phyloP scores from a whole-genome alignment of 2,329 filamentous ascomycete genomes.

The Endothia cerciana region DNA sequence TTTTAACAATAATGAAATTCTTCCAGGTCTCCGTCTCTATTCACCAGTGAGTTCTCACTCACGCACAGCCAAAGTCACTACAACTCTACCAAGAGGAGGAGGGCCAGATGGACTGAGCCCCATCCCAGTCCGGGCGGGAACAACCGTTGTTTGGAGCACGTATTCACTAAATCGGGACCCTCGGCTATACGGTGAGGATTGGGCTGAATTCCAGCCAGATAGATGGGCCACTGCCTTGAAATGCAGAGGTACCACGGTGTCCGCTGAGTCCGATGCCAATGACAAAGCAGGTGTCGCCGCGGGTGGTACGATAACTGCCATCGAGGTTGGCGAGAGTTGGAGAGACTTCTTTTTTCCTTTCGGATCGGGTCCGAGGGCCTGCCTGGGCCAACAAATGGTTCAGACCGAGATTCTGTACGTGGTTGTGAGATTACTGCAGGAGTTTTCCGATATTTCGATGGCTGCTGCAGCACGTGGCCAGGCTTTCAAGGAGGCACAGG shows the following conservation, averaged over 20 bases:
- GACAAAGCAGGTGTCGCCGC: neutral
- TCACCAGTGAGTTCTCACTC: conserved; percentile 26
- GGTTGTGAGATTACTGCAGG: conserved; percentile 26
- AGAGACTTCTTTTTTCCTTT: conserved; percentile 28
- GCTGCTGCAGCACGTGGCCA: neutral
- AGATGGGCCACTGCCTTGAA: conserved; percentile 18
- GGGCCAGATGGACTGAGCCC: conserved; percentile 17
- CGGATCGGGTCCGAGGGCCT: conserved; percentile 21
- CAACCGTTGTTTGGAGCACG: conserved; percentile 28
- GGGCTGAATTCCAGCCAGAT: conserved; percentile 27
- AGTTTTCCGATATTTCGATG: conserved; percentile 12
- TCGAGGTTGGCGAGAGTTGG: conserved; percentile 11
- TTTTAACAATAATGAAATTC: neutral
- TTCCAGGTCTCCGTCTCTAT: conserved; percentile 23
- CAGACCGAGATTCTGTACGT: conserved; percentile 22
- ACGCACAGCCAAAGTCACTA: conserved; percentile 17
- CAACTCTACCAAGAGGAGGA: conserved; percentile 25
- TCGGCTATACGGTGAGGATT: conserved; percentile 23
- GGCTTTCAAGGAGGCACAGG: conserved; percentile 27
- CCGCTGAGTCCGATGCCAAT: neutral
- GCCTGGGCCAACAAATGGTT: conserved; percentile 26
- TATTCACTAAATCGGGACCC: conserved; percentile 28
- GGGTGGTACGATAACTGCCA: neutral
- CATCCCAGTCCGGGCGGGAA: conserved; percentile 18
- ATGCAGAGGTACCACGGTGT: neutral